Base-by-base conservation (phyloP, 768 basidiomycete genomes). In the Lentinula boryana region DNA sequence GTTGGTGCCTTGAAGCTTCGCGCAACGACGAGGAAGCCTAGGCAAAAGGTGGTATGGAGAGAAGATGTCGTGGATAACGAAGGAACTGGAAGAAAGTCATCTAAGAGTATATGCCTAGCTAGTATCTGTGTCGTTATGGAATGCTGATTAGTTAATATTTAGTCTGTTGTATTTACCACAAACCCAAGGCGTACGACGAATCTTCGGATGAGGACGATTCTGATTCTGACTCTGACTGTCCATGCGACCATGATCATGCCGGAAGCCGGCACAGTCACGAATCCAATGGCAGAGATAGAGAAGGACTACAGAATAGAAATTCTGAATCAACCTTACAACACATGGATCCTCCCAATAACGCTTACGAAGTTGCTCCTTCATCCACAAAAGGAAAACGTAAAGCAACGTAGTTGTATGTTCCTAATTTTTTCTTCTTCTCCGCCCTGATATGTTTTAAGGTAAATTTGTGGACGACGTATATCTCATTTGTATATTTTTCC, bases 131-230 rank as follows among this genome's bases (percentile, higher is more conserved):
- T 27, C 33, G 3, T 31, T 53, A 54, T 41, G 53, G 48, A 56
- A 57, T 27, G 31, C 27, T 56, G 38, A 23, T 43, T 31, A 58
- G 41, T 12, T 31, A 33, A 36, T 35, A 62, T 44, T n/a, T 64
- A 98, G 95, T 97, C 54, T 98, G 95, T 71, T 98, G 95, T 71
- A 96, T 98, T 68, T 96, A 95, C 68, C 92, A 94, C 70, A 90
- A 88, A 69, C 88, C 89, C 1, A 80, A 82, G 60, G 75, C 68
- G 54, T 94, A 92, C 63, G 92, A 93, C 73, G 92, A 94, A 68
- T 93, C 92, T 0, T 91, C 87, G 0, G 85, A 85, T 36, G 82
- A 83, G 44, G 80, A 82, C 48, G 64, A 66, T 4, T 84, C 83
- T 0, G 86, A 82, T 44, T 80, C 83, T 2, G 81, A 80, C 54